Evolutionary conservation across 805 yeast genomes (phyloP).

Genomic region (Candida silvatica): DNA sequence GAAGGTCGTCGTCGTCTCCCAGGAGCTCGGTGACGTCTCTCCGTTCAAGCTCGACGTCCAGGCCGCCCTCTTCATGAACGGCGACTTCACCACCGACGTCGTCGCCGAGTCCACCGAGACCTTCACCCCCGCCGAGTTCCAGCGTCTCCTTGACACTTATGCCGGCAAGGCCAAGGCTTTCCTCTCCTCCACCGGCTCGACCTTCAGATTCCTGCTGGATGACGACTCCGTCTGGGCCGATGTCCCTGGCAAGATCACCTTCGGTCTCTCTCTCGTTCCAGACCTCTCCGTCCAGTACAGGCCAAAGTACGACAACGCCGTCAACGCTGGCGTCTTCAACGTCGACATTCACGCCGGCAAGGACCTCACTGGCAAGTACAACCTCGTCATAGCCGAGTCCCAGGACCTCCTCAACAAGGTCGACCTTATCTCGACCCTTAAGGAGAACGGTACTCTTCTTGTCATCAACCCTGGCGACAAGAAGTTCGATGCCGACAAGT

Average conservation of each 20-base stretch:
- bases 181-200: slow-evolving; percentile 30
- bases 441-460: slow-evolving; percentile 47
- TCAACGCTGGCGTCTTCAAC: slow-evolving; percentile 69
- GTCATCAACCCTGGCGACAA: slow-evolving; percentile 29
- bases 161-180: slow-evolving; percentile 3
- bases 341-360: slow-evolving; percentile 40
- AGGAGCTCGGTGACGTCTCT: slow-evolving; percentile 25
- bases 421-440: slow-evolving; percentile 56
- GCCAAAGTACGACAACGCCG: slow-evolving; percentile 62
- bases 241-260: slow-evolving; percentile 59
- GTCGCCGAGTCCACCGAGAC: slow-evolving; percentile 37
- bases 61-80: slow-evolving; percentile 54
- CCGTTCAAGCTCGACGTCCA: slow-evolving; percentile 63
- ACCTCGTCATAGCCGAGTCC: slow-evolving; percentile 57
- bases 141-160: slow-evolving; percentile 16
- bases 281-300: slow-evolving; percentile 43
- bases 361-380: slow-evolving; percentile 44
- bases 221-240: slow-evolving; percentile 51
- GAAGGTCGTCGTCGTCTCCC: slow-evolving; percentile 58
- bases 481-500: slow-evolving; percentile 33
- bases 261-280: slow-evolving; percentile 58
- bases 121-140: slow-evolving; percentile 23
- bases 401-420: slow-evolving; percentile 42
- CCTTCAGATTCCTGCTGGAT: slow-evolving; percentile 55
- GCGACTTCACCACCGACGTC: slow-evolving; percentile 33